Base-by-base conservation (phyloP, 163 green algal genomes). In the Scenedesmus sp. region DNA sequence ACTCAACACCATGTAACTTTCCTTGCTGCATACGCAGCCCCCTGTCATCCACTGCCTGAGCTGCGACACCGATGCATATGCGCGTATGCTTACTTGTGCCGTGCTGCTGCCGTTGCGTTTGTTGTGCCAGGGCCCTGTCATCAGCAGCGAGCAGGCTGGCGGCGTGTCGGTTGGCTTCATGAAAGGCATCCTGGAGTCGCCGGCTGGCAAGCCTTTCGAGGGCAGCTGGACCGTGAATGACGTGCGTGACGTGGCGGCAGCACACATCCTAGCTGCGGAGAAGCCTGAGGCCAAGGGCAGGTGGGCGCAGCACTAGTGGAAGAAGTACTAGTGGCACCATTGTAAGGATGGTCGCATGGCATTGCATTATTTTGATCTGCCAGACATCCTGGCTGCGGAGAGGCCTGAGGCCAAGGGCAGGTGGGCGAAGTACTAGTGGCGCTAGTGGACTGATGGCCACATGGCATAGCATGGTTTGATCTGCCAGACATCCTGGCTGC, bases 181-280 rank as follows among this genome's bases (percentile, higher is more conserved):
- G 88, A 95, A 96, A 93, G 88, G 18, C 55, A 88, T 91, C 2
- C 85, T 94, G 82, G 86, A 95, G 88, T 91, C 26, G 10, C 76
- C 90, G 67, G 54, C 94, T 52, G 94, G 96, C 83, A 92, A 91
- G 18, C 89, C 74, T 1, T 85, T 92, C 10, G 64, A 88, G 12
- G 76, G 52, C 3, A 92, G 93, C 52, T 94, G 74, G 92, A 92
- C 60, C 3, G 83, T 91, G 84, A 94, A 90, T 8, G 96, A 98
- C 88, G 95, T 98, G 87, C 90, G 95, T 1, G 96, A 98, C 81
- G 95, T 99, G 56, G 97, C 97, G 0, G 81, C 85, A 2, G 96
- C 96, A 1, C 97, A 99, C 91, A 90, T 98, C 20, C 88, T 96
- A 56, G 97, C 96, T 9, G 95, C 94, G 2, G 94, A 97, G 86